These are phyloP conservation scores for Fraxinus paxiana DNA, from an alignment of 305 asterid species.

Conservation along the genomic window DNA sequence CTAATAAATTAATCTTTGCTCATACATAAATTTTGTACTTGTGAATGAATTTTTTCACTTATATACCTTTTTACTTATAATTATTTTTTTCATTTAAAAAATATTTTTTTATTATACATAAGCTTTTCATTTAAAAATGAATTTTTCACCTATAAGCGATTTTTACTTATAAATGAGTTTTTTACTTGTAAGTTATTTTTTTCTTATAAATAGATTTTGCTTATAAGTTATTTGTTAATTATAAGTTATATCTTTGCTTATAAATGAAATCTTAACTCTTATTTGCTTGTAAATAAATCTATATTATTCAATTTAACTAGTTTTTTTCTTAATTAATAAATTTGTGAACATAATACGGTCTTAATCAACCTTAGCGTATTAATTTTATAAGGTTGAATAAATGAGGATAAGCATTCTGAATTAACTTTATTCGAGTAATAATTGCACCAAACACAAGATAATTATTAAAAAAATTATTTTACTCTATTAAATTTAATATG, in stretches of 20 bases:
- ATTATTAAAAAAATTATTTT: no score
- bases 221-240: background rate
- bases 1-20: no score
- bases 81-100: no score
- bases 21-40: no score
- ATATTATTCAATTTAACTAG: no score
- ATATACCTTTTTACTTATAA: background rate
- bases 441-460: background rate
- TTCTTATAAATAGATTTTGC: background rate
- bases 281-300: no score
- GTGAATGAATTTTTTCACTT: no score
- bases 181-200: background rate
- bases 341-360: no score
- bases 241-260: background rate
- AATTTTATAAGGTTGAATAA: background rate
- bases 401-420: background rate
- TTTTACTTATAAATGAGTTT: no score
- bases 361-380: no score
- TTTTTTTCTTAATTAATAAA: no score
- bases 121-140: background rate
- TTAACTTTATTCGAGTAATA: background rate
- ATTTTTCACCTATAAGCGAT: background rate
- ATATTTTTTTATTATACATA: no score
- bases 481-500: background rate
- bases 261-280: background rate